Percentiles rank a stretch among this genome's conserved stretches.
Evolutionary conservation across 805 yeast genomes (phyloP).

Genomic region (Hanseniaspora hatyaiensis): DNA sequence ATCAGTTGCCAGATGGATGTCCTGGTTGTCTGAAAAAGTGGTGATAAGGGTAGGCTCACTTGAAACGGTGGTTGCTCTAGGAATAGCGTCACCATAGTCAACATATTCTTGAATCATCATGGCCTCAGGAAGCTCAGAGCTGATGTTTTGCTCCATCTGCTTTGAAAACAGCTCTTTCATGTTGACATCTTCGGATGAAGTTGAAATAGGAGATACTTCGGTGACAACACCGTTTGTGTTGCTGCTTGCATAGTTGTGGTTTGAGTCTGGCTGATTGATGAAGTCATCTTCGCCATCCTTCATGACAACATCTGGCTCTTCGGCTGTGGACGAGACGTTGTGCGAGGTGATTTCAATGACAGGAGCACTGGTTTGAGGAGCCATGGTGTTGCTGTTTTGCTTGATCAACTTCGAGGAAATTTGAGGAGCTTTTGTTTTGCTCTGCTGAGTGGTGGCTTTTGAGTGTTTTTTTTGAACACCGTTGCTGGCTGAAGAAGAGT

Average conservation of each 20-base stretch:
- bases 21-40: background rate
- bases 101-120: constrained; percentile 11
- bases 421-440: constrained; percentile 12
- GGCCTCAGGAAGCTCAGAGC: constrained; percentile 12
- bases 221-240: constrained; percentile 10
- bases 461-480: constrained; percentile 26
- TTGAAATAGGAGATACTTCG: constrained; percentile 9
- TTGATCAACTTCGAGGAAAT: background rate
- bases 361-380: background rate
- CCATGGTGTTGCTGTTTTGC: background rate
- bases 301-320: constrained; percentile 13
- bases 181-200: constrained; percentile 11
- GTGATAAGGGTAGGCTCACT: background rate
- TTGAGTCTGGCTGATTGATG: background rate
- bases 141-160: constrained; percentile 3
- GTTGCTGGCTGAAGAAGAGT: constrained; percentile 16
- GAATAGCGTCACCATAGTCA: constrained; percentile 12
- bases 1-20: constrained; percentile 17
- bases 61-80: constrained; percentile 3
- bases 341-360: background rate
- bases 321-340: background rate
- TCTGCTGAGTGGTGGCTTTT: constrained; percentile 23
- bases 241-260: background rate
- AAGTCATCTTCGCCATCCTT: constrained; percentile 1
- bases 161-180: constrained; percentile 8